Conservation (phyloP, 306 rosid genomes). For the Echinosophora koreensis region DNA sequence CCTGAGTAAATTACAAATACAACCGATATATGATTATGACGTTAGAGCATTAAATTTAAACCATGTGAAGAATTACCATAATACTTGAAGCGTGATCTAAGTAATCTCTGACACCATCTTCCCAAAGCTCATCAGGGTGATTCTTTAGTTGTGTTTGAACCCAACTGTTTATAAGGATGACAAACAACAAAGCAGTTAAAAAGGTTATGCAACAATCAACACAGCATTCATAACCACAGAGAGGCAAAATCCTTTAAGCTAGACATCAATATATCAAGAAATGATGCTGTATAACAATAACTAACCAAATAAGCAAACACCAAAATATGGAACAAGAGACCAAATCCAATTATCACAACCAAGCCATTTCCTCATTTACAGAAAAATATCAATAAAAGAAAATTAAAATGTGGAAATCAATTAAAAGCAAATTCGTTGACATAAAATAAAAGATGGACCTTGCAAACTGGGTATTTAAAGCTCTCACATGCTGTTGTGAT, state of each 20-base stretch:
- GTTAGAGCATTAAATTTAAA: constrained; percentile 27
- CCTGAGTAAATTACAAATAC: constrained; percentile 15
- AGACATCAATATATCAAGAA: constrained; percentile 30
- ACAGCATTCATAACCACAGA: not conserved
- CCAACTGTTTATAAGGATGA: constrained; percentile 75
- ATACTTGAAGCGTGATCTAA: constrained; percentile 82
- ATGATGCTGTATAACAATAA: not conserved
- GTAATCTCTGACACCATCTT: constrained; percentile 92
- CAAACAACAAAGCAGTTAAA: constrained; percentile 36
- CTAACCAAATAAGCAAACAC: constrained; percentile 23
- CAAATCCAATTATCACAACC: constrained; percentile 26
- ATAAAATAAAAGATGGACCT: constrained; percentile 66
- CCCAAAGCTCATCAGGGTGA: constrained; percentile 99
- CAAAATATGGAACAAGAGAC: constrained; percentile 13
- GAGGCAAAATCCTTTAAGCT: constrained; percentile 32
- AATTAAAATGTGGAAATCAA: constrained; percentile 24
- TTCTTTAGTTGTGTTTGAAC: constrained; percentile 85
- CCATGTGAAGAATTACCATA: constrained; percentile 64
- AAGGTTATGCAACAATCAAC: constrained; percentile 3
- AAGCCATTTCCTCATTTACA: not conserved
- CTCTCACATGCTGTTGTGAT: constrained; percentile 97
- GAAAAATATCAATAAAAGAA: not conserved
- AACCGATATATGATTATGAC: constrained; percentile 8
- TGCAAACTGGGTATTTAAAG: constrained; percentile 96
- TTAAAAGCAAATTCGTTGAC: constrained; percentile 29